These are phyloP conservation scores for Pleurotus citrinopileatus DNA, from an alignment of 768 basidiomycete genomes.

Conservation along the genomic window DNA sequence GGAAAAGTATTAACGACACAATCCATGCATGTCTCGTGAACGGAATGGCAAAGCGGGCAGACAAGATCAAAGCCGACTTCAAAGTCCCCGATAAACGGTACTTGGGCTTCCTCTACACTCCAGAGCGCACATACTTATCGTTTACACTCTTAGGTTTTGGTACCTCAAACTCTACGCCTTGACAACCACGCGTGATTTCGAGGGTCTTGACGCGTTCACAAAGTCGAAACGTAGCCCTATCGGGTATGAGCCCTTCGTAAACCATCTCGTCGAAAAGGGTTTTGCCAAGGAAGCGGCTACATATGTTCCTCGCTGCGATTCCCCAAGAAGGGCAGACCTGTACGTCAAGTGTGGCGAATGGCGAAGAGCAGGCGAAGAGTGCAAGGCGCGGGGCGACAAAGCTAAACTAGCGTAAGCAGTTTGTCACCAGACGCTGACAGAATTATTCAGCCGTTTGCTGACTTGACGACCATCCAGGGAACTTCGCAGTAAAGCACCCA, in stretches of 20 bases:
- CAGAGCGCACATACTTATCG: too few species aligned
- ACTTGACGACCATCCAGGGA: slow-evolving; percentile 44
- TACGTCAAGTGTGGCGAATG: slow-evolving; percentile 92
- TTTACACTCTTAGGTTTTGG: slow-evolving; percentile 74
- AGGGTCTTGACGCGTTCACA: slow-evolving; percentile 81
- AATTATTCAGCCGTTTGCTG: too few species aligned
- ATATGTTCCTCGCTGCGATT: slow-evolving; percentile 85
- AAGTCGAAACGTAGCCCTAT: slow-evolving; percentile 90
- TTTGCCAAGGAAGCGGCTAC: slow-evolving; percentile 70
- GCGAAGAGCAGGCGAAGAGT: slow-evolving; percentile 83
- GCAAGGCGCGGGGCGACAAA: slow-evolving; percentile 87
- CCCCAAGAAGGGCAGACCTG: slow-evolving; percentile 76
- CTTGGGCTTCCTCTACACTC: slow-evolving; percentile 18
- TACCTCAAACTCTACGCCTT: slow-evolving; percentile 86
- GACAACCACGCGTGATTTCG: slow-evolving; percentile 78
- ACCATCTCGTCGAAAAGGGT: slow-evolving; percentile 71
- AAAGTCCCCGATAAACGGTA: slow-evolving; percentile 95
- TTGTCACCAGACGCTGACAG: not conserved
- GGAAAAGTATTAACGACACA: slow-evolving; percentile 84
- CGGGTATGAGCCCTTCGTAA: slow-evolving; percentile 91
- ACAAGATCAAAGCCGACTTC: slow-evolving; percentile 86
- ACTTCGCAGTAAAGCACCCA: slow-evolving; percentile 71
- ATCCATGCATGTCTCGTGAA: slow-evolving; percentile 75
- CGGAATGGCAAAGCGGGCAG: slow-evolving; percentile 82
- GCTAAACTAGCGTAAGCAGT: slow-evolving; percentile 75